Percentiles rank a stretch among this genome's conserved stretches.
Evolutionary conservation across 169 alveolate genomes (phyloP).

Genomic region (Cystoisospora suis): DNA sequence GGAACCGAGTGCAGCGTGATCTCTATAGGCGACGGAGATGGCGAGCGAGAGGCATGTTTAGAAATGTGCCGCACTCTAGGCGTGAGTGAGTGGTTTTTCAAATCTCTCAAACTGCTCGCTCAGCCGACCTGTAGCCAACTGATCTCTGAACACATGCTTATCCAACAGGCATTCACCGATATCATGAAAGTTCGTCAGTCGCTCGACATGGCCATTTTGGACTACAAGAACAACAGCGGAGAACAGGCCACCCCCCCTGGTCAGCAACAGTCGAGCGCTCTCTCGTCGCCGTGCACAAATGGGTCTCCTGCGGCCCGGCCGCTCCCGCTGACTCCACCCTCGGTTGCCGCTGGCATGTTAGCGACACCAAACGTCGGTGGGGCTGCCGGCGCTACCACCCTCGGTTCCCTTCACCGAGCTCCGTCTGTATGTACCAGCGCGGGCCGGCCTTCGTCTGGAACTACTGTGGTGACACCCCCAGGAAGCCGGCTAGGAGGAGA

Average conservation of each 20-base stretch:
- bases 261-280: not conserved
- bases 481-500: not conserved
- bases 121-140: slow-evolving; percentile 84
- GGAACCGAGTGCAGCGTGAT: slow-evolving; percentile 78
- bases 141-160: slow-evolving; percentile 79
- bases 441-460: too few relatives aligned
- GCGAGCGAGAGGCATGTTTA: slow-evolving; percentile 88
- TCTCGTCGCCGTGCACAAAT: not conserved
- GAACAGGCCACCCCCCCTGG: not conserved
- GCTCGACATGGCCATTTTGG: slow-evolving; percentile 65
- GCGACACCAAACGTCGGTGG: not conserved
- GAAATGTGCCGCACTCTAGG: slow-evolving; percentile 76
- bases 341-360: too few relatives aligned
- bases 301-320: too few relatives aligned
- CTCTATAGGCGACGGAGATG: slow-evolving; percentile 88
- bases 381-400: not conserved
- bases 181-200: slow-evolving; percentile 66
- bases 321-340: too few relatives aligned
- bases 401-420: not conserved
- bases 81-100: slow-evolving; percentile 79
- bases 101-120: slow-evolving; percentile 79
- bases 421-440: too few relatives aligned
- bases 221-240: slow-evolving; percentile 34
- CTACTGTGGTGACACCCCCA: not conserved
- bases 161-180: slow-evolving; percentile 70